Percentiles rank a stretch among this genome's conserved stretches.
phyloP scores from a whole-genome alignment of 2,329 filamentous ascomycete genomes.

The Trichoderma lentiforme region DNA sequence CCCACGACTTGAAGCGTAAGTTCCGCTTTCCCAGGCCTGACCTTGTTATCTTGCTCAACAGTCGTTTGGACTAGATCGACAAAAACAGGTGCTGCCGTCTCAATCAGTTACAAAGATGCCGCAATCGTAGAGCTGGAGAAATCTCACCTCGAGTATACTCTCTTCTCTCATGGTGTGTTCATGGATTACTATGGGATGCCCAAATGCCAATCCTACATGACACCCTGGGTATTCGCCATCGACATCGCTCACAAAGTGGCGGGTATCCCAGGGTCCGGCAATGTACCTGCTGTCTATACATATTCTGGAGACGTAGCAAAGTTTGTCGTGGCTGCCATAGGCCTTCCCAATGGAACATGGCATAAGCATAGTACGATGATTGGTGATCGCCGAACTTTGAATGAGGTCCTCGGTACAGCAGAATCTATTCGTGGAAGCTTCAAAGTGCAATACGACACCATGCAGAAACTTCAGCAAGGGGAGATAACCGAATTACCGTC shows the following conservation, averaged over 20 bases:
- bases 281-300: neutral
- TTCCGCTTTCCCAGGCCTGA: neutral
- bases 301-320: neutral
- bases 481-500: neutral
- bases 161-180: neutral
- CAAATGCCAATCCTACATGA: neutral
- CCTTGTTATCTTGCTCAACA: neutral
- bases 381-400: neutral
- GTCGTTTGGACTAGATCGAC: neutral
- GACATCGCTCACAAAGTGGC: neutral
- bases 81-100: neutral
- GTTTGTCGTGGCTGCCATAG: neutral
- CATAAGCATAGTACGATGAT: neutral
- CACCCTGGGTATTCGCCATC: neutral
- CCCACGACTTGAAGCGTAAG: neutral
- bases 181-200: neutral
- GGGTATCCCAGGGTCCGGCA: neutral
- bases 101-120: neutral
- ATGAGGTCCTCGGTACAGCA: neutral
- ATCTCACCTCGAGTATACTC: neutral
- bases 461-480: neutral
- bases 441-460: neutral
- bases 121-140: neutral
- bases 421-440: neutral
- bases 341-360: neutral